These are phyloP conservation scores for Cicer arietinum DNA, from an alignment of 306 rosid species.

Conservation along the genomic window DNA sequence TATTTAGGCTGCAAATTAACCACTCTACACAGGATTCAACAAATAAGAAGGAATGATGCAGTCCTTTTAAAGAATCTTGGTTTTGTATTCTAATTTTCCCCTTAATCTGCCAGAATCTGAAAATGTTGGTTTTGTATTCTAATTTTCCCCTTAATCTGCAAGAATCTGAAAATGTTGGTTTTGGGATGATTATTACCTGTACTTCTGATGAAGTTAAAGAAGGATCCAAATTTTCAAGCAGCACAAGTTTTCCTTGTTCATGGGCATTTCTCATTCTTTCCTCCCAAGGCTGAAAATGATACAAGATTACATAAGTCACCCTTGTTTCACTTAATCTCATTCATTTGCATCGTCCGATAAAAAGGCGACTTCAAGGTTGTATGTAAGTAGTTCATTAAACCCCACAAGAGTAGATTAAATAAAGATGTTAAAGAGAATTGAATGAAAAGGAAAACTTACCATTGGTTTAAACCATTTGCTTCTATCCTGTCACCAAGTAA, in stretches of 20 bases:
- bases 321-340: conserved; percentile 8
- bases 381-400: conserved; percentile 26
- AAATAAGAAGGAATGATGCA: not conserved
- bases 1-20: not conserved
- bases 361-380: not conserved
- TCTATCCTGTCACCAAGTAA: conserved; percentile 71
- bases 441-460: conserved; percentile 65
- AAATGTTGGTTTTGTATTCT: not conserved
- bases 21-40: not conserved
- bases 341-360: conserved; percentile 17
- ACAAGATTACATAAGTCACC: conserved; percentile 25
- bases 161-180: conserved; percentile 2
- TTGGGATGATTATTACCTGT: conserved; percentile 62
- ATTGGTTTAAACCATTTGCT: conserved; percentile 77
- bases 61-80: not conserved
- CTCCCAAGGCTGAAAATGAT: conserved; percentile 81
- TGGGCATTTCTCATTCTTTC: conserved; percentile 66
- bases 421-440: conserved; percentile 29
- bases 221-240: conserved; percentile 87
- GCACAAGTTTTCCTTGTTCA: conserved; percentile 72
- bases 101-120: too few relatives aligned
- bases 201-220: conserved; percentile 72
- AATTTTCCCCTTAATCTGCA: conserved; percentile 19
- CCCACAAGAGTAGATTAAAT: conserved; percentile 3
- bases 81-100: conserved; percentile 12